phyloP scores from a whole-genome alignment of 2,329 filamentous ascomycete genomes.

The Botrytis tulipae region DNA sequence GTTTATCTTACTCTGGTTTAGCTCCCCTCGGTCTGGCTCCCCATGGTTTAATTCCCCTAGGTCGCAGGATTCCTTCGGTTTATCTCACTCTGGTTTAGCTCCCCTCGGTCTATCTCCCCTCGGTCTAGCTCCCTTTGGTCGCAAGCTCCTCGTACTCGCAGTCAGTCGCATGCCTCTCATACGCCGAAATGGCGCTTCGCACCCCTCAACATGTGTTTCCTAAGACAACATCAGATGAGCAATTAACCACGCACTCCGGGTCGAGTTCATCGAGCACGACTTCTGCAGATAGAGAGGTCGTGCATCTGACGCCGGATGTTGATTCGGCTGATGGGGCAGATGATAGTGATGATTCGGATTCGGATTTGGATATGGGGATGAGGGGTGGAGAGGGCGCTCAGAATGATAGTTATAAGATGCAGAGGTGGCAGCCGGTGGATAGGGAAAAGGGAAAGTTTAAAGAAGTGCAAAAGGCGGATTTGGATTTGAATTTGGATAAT shows the following conservation, averaged over 20 bases:
- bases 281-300: neutral
- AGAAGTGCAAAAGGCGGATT: neutral
- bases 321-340: conserved; percentile 34
- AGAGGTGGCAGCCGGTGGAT: conserved; percentile 9
- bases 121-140: neutral
- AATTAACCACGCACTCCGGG: neutral
- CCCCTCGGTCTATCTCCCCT: too few species aligned
- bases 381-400: neutral
- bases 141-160: neutral
- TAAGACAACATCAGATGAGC: conserved; percentile 11
- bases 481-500: neutral
- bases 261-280: neutral
- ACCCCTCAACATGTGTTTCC: neutral
- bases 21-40: too few species aligned
- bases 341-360: conserved; percentile 5
- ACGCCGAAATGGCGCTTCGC: conserved; percentile 4
- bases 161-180: neutral
- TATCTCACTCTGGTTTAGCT: too few species aligned
- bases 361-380: conserved; percentile 15
- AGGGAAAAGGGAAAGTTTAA: conserved; percentile 22
- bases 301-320: conserved; percentile 33
- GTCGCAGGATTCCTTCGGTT: too few species aligned
- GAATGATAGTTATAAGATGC: conserved; percentile 32
- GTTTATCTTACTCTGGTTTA: too few species aligned
- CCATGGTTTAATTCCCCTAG: too few species aligned